Conservation (phyloP, 441 rosid species). For the Codiaeum variegatum region DNA sequence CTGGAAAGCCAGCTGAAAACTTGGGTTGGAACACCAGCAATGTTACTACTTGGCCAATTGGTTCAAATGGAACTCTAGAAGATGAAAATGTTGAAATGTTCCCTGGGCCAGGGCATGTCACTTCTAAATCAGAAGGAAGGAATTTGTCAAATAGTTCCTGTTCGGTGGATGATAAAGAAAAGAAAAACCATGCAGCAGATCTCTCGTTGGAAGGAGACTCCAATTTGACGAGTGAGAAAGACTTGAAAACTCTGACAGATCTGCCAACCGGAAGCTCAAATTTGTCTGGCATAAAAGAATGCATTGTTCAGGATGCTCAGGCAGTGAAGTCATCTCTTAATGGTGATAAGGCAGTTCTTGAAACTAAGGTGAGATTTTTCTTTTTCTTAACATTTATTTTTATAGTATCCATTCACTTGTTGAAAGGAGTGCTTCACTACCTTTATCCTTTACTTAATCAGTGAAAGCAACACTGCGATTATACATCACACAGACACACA, state of each 20-base stretch:
- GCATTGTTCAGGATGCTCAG: constrained; percentile 11
- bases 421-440: neutral
- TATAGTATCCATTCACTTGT: too few relatives aligned
- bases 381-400: too few relatives aligned
- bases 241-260: constrained; percentile 25
- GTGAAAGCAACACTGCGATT: neutral
- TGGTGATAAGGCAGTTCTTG: constrained; percentile 29
- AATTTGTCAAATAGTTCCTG: constrained; percentile 24
- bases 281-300: constrained; percentile 13
- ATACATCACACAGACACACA: neutral
- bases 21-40: constrained; percentile 26
- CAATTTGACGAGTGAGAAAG: constrained; percentile 24
- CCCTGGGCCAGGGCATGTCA: constrained; percentile 21
- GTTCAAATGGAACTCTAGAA: constrained; percentile 26
- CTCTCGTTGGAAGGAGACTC: constrained; percentile 20
- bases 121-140: constrained; percentile 16
- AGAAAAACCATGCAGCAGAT: constrained; percentile 11
- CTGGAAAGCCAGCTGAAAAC: constrained; percentile 23
- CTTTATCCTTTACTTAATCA: too few relatives aligned
- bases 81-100: constrained; percentile 29
- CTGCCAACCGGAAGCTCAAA: constrained; percentile 26
- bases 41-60: neutral
- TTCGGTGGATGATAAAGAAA: constrained; percentile 25
- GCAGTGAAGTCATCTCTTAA: constrained; percentile 20
- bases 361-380: constrained; percentile 25